Percentiles rank a stretch among this genome's conserved stretches.
Conservation (phyloP, 192 early-diverging fungal species). For the Coemansia sp. region DNA sequence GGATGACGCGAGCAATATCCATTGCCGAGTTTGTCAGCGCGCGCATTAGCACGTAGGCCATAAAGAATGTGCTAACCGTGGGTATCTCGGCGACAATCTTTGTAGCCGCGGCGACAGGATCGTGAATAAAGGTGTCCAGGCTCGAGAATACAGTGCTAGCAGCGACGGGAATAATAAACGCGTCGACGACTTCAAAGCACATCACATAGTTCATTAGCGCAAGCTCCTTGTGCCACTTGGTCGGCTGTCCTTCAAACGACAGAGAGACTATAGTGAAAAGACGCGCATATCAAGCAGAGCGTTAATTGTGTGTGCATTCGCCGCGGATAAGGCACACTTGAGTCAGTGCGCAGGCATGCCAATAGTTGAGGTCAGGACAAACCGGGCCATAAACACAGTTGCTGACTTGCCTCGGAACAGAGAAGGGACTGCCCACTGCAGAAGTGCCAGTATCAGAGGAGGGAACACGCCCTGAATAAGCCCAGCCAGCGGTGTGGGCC, state of each 20-base stretch:
- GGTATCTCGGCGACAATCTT: conserved; percentile 4
- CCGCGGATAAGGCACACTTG: not conserved
- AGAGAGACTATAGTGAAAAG: not conserved
- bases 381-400: not conserved
- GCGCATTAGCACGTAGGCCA: conserved; percentile 14
- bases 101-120: conserved; percentile 2
- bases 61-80: conserved; percentile 13
- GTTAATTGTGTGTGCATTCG: not conserved
- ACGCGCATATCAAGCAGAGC: not conserved
- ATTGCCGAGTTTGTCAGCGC: conserved; percentile 6
- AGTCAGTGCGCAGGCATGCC: not conserved
- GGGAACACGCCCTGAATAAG: conserved; percentile 12
- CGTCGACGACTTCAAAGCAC: conserved; percentile 4
- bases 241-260: conserved; percentile 3
- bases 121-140: conserved; percentile 1
- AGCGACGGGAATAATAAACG: conserved; percentile 7
- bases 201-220: conserved; percentile 10
- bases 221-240: conserved; percentile 11
- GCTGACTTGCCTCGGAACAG: not conserved
- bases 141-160: conserved; percentile 5
- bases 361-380: no score
- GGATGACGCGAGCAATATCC: conserved; percentile 6
- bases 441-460: conserved; percentile 6
- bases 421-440: not conserved
- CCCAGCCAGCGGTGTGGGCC: conserved; percentile 9